These are phyloP conservation scores for Verticillium isaacii DNA, from an alignment of 2,329 filamentous ascomycete genomes.

Conservation along the genomic window DNA sequence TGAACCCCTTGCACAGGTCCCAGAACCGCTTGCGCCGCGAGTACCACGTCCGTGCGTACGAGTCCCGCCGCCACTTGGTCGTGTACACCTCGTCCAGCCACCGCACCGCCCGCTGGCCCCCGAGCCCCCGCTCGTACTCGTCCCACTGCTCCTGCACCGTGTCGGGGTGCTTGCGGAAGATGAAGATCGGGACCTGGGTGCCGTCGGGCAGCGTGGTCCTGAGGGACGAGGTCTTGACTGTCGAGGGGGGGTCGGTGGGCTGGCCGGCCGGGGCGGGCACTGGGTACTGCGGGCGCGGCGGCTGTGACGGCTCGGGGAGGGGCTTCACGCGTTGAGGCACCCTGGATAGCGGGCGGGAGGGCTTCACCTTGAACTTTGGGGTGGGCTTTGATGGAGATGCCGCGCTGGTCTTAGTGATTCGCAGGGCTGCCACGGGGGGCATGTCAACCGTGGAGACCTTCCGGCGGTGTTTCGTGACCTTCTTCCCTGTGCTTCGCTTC, in stretches of 20 bases:
- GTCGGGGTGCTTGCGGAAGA: conserved; percentile 4
- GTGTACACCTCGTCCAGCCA: conserved; percentile 7
- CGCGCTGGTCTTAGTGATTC: too few relatives aligned
- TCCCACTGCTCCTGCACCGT: conserved; percentile 11
- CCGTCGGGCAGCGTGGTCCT: conserved; percentile 1
- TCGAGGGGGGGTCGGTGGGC: not conserved
- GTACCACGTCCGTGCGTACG: conserved; percentile 10
- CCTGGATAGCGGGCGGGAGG: too few relatives aligned
- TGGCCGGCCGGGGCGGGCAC: not conserved
- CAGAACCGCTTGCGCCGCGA: conserved; percentile 9
- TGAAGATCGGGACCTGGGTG: conserved; percentile 3
- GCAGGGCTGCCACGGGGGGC: not conserved
- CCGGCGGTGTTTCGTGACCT: not conserved
- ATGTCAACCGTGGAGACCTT: not conserved
- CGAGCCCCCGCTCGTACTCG: conserved; percentile 8
- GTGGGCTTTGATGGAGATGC: not conserved
- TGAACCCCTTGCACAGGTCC: conserved; percentile 6
- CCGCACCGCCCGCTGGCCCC: conserved; percentile 6
- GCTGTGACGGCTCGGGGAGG: too few relatives aligned
- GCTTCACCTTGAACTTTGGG: too few relatives aligned
- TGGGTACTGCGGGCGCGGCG: too few relatives aligned
- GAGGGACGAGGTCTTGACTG: not conserved
- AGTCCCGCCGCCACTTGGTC: conserved; percentile 7
- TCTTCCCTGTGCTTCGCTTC: not conserved
- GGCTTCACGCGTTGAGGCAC: too few relatives aligned